Evolutionary conservation across 352 stramenopile species (phyloP).

Genomic region (Pythium biforme): DNA sequence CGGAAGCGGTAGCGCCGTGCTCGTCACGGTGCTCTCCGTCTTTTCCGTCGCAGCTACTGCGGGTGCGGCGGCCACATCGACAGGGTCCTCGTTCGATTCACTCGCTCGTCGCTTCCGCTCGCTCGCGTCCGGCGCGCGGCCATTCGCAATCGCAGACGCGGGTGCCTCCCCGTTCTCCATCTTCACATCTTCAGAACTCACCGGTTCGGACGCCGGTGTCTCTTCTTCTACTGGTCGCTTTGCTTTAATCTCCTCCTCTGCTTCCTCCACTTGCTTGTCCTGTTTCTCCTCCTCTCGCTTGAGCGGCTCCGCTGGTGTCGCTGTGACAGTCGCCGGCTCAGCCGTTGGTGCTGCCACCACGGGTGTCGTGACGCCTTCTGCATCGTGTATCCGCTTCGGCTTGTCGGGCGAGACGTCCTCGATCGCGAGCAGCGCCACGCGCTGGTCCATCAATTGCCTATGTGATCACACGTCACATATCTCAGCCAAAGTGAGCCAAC

Average conservation of each 20-base stretch:
- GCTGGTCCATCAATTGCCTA: slow-evolving; percentile 68
- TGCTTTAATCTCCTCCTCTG: slow-evolving; percentile 12
- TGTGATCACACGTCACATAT: slow-evolving; percentile 21
- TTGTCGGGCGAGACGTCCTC: slow-evolving; percentile 30
- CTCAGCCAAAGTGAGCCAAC: background rate
- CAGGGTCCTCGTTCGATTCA: background rate
- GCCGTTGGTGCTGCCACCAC: background rate
- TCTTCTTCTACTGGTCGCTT: slow-evolving; percentile 16
- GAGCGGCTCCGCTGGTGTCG: background rate
- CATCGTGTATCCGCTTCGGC: slow-evolving; percentile 15
- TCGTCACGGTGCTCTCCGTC: too few relatives aligned
- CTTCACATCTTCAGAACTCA: slow-evolving; percentile 10
- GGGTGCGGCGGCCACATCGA: background rate
- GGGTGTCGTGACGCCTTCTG: background rate
- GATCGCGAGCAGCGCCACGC: slow-evolving; percentile 33
- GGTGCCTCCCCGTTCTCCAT: background rate
- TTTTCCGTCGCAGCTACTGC: background rate
- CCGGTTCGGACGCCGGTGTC: background rate
- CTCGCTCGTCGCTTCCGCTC: slow-evolving; percentile 15
- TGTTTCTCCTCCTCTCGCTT: background rate
- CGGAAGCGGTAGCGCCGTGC: background rate
- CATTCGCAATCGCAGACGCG: slow-evolving; percentile 2
- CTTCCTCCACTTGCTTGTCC: slow-evolving; percentile 9
- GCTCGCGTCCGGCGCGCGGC: slow-evolving; percentile 3
- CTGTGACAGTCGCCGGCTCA: slow-evolving; percentile 2